Conservation (phyloP, 768 basidiomycete species). For the Boletus speciosus region DNA sequence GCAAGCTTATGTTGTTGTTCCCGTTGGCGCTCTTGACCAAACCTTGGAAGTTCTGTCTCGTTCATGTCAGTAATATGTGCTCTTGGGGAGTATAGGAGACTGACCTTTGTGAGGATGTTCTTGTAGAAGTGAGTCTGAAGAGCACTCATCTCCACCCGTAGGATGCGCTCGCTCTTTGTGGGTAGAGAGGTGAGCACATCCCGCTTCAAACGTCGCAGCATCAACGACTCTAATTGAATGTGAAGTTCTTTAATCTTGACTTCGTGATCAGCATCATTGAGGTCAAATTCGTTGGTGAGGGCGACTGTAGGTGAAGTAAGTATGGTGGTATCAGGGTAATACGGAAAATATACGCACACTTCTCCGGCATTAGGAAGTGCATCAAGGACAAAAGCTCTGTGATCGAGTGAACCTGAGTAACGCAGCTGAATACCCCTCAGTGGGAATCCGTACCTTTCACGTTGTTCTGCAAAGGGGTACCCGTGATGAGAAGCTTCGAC, state of each 20-base stretch:
- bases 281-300: conserved; percentile 92
- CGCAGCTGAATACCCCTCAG: neutral
- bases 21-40: conserved; percentile 87
- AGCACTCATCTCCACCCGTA: conserved; percentile 95
- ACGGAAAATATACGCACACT: conserved; percentile 55
- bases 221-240: conserved; percentile 85
- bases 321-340: neutral
- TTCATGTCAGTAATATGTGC: conserved; percentile 2
- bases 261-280: conserved; percentile 91
- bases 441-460: conserved; percentile 72
- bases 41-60: conserved; percentile 81
- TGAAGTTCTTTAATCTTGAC: conserved; percentile 94
- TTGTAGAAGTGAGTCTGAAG: conserved; percentile 98
- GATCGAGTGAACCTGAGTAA: conserved; percentile 10
- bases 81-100: conserved; percentile 6
- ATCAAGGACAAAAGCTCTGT: conserved; percentile 92
- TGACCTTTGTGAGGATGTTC: conserved; percentile 90
- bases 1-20: conserved; percentile 86
- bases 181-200: conserved; percentile 96
- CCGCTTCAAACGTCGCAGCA: conserved; percentile 91
- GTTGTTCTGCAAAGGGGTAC: conserved; percentile 97
- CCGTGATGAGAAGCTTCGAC: conserved; percentile 94
- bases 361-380: conserved; percentile 99
- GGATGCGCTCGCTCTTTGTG: conserved; percentile 96
- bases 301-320: conserved; percentile 54